Evolutionary conservation across 805 yeast genomes (phyloP), one percentile per base, ranked within the genome.

Genomic region (Zygosaccharomyces bisporus): DNA sequence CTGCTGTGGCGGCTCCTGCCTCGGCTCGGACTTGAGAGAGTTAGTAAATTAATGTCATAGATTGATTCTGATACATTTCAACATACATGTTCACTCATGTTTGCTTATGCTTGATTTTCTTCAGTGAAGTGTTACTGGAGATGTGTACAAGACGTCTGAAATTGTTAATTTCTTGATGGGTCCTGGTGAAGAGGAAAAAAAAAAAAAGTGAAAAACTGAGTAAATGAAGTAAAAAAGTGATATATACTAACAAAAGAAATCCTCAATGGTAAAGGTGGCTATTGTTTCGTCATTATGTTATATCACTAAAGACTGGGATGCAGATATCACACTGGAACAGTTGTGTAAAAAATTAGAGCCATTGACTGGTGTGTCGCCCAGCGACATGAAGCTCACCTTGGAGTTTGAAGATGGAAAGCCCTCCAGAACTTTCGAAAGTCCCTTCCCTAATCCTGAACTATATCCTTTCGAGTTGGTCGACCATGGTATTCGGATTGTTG

Each of bases 401-500:
- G 44, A 47, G 13, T 46, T 35, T 32, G 25, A 31, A 7, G 45
- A 42, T 27, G 47, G 49, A 10, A 34, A 18, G 23, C 9, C 42
- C 30, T 19, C 24, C 9, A 32, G 16, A 8, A 13, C 32, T 4
- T 10, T 25, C 17, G 27, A 23, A 16, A 24, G 29, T 17, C 41
- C 39, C 4, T 9, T 17, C 4, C 12, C 8, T 6, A n/a, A 13
- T 4, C 31, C 29, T 13, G 21, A 44, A 16, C 29, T 18, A 16
- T 16, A 4, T 9, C 46, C 45, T 4, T 14, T 47, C 12, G 17
- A 23, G 13, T 19, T 38, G 7, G 16, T 33, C 24, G 12, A 21
- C 9, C 24, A 41, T 3, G 39, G 27, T 12, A 21, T 39, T 24
- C 38, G 45, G 5, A 47, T 62, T 6, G 81, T 77, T 42, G 83